Conservation (phyloP, 352 stramenopile species). For the Globisporangium spiculum region DNA sequence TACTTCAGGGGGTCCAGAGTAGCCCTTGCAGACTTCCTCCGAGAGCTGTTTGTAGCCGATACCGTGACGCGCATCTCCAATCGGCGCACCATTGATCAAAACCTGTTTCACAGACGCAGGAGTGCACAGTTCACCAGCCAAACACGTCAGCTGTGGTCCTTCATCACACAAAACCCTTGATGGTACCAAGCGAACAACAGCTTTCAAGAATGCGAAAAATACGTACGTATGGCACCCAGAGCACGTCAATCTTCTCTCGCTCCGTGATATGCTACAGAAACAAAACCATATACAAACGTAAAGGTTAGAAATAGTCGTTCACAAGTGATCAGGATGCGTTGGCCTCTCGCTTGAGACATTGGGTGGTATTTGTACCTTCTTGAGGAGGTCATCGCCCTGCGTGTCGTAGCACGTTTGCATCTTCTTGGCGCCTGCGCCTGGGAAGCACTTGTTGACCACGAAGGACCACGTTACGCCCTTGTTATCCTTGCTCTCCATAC, state of each 20-base stretch:
- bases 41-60: conserved; percentile 67
- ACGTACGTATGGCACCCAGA: conserved; percentile 74
- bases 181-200: background rate
- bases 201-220: background rate
- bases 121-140: background rate
- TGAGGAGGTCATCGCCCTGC: conserved; percentile 52
- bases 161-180: background rate
- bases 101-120: conserved; percentile 28
- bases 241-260: conserved; percentile 42
- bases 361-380: conserved; percentile 28
- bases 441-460: conserved; percentile 66
- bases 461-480: conserved; percentile 65
- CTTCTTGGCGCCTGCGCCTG: conserved; percentile 33
- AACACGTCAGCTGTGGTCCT: background rate
- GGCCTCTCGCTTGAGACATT: background rate
- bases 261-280: conserved; percentile 46
- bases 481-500: conserved; percentile 76
- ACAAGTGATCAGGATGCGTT: background rate
- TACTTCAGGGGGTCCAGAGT: conserved; percentile 50
- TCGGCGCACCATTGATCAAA: conserved; percentile 49
- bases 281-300: background rate
- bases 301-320: background rate
- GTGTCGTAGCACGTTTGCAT: conserved; percentile 70
- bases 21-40: conserved; percentile 65
- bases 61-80: conserved; percentile 58